Percentiles rank a stretch among this genome's conserved stretches.
Conservation (phyloP, 1,139 yeast species). For the Suhomyces kunorum region DNA sequence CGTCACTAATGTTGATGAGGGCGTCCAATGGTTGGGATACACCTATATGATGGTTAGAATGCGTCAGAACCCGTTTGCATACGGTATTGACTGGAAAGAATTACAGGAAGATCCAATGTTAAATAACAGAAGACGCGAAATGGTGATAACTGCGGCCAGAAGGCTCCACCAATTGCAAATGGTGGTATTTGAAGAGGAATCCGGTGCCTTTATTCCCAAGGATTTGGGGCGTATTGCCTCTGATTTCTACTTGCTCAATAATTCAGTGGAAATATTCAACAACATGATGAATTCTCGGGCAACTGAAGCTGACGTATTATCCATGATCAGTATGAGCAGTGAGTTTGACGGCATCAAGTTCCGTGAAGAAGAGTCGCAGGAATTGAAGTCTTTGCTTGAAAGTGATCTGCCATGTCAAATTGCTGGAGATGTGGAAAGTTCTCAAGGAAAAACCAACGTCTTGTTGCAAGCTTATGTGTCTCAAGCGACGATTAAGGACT, state of each 20-base stretch:
- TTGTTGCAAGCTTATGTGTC: conserved; percentile 88
- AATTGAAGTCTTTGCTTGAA: conserved; percentile 64
- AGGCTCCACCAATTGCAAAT: conserved; percentile 82
- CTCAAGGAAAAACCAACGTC: conserved; percentile 86
- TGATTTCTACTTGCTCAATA: conserved; percentile 84
- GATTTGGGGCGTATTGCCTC: conserved; percentile 95
- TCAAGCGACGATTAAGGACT: conserved; percentile 66
- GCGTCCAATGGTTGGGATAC: conserved; percentile 94
- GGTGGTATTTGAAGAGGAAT: conserved; percentile 87
- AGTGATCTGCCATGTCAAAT: conserved; percentile 75
- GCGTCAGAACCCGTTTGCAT: conserved; percentile 90
- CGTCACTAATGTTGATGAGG: conserved; percentile 93
- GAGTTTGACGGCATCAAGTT: conserved; percentile 91
- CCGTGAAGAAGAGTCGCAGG: conserved; percentile 83
- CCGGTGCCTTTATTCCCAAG: conserved; percentile 78
- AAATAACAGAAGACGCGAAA: conserved; percentile 67
- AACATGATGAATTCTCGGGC: conserved; percentile 82
- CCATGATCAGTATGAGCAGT: conserved; percentile 88
- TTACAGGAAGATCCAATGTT: conserved; percentile 80
- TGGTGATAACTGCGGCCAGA: conserved; percentile 80
- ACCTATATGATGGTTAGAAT: conserved; percentile 92
- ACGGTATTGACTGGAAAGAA: conserved; percentile 91
- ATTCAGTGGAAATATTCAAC: conserved; percentile 86
- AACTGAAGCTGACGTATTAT: conserved; percentile 87
- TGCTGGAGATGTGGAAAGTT: conserved; percentile 72